These are phyloP conservation scores for Cryptosporidium canis DNA, from an alignment of 169 alveolate genomes.

Conservation along the genomic window DNA sequence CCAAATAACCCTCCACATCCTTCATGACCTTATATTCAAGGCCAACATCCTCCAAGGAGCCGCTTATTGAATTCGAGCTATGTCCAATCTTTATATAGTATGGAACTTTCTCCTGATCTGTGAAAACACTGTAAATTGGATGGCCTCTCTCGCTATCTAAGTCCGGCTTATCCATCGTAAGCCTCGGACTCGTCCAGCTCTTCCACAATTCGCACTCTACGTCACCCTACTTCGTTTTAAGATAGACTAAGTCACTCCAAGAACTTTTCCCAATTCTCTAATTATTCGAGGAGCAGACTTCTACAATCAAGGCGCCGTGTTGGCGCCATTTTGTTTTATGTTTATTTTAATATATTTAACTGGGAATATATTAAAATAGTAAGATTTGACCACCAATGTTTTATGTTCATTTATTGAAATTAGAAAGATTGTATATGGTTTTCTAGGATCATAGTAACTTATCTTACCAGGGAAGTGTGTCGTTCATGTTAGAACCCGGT, in stretches of 20 bases:
- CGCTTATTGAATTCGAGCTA: neutral
- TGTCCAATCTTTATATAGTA: neutral
- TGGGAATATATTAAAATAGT: neutral
- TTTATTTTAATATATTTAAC: neutral
- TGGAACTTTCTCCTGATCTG: constrained; percentile 4
- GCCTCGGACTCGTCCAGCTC: neutral
- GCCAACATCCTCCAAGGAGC: neutral
- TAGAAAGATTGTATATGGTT: neutral
- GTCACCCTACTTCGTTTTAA: neutral
- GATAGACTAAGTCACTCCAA: neutral
- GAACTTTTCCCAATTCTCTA: neutral
- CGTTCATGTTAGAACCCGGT: neutral
- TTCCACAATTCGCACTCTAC: neutral
- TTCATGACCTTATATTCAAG: constrained; percentile 13
- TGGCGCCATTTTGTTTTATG: constrained; percentile 3
- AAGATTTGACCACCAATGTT: neutral
- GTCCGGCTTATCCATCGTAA: neutral
- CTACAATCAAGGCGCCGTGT: neutral
- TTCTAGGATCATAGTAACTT: neutral
- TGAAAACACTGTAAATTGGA: constrained; percentile 7
- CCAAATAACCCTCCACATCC: constrained; percentile 7
- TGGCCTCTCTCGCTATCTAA: constrained; percentile 34
- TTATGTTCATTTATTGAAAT: neutral
- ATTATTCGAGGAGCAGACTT: neutral
- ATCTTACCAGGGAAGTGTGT: neutral